Conservation (phyloP, 352 stramenopile species). For the Phytopythium delawarense region DNA sequence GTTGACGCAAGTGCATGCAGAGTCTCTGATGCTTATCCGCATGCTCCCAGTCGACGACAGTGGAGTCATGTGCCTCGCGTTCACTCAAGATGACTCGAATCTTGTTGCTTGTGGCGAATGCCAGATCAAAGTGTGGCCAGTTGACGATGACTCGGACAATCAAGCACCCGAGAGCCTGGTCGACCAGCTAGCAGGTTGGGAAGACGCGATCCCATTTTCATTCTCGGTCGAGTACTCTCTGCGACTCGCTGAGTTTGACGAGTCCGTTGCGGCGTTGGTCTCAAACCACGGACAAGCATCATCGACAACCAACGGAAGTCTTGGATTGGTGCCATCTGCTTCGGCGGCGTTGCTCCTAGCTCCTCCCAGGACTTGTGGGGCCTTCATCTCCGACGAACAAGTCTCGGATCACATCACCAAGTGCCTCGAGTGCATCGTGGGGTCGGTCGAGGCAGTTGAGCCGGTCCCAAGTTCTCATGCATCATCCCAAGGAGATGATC, state of each 20-base stretch:
- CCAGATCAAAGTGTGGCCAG: slow-evolving; percentile 43
- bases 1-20: neutral
- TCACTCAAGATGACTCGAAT: slow-evolving; percentile 33
- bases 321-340: neutral
- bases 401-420: slow-evolving; percentile 5
- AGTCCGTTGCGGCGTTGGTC: slow-evolving; percentile 26
- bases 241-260: slow-evolving; percentile 42
- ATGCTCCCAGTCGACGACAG: slow-evolving; percentile 41
- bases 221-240: slow-evolving; percentile 32
- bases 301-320: too few relatives aligned
- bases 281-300: slow-evolving; percentile 39
- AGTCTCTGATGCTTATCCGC: slow-evolving; percentile 20
- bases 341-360: neutral
- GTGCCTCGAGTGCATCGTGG: slow-evolving; percentile 20
- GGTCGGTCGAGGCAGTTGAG: slow-evolving; percentile 7
- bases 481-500: neutral
- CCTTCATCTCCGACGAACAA: neutral
- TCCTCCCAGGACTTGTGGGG: too few relatives aligned
- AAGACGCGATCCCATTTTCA: slow-evolving; percentile 27
- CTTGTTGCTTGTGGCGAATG: slow-evolving; percentile 41
- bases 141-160: slow-evolving; percentile 7
- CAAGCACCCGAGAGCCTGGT: slow-evolving; percentile 1
- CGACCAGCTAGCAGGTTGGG: slow-evolving; percentile 25
- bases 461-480: too few relatives aligned
- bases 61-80: slow-evolving; percentile 23